Evolutionary conservation across 768 basidiomycete species (phyloP).

Genomic region (Podaxis carcinomalis): DNA sequence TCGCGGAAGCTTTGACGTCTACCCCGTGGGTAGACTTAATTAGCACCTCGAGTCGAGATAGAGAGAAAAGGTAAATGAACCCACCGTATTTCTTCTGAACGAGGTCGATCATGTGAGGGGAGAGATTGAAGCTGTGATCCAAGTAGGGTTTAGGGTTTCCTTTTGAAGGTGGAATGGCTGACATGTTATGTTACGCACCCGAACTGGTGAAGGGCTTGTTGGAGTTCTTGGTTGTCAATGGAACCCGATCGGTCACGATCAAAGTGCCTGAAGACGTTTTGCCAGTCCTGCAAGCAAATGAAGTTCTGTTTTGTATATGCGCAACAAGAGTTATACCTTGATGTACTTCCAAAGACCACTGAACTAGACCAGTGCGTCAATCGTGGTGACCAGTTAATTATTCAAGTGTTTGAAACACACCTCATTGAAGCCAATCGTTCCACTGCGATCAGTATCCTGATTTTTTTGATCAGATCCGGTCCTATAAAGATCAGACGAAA

Average conservation of each 20-base stretch:
- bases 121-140: slow-evolving; percentile 63
- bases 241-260: slow-evolving; percentile 80
- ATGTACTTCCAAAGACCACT: slow-evolving; percentile 79
- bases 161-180: neutral
- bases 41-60: slow-evolving; percentile 11
- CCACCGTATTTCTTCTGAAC: slow-evolving; percentile 80
- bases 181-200: slow-evolving; percentile 43
- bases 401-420: slow-evolving; percentile 27
- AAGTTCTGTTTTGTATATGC: neutral
- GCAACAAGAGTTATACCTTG: slow-evolving; percentile 37
- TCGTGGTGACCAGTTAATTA: slow-evolving; percentile 8
- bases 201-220: slow-evolving; percentile 67
- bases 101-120: slow-evolving; percentile 58
- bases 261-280: slow-evolving; percentile 78
- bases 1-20: slow-evolving; percentile 55
- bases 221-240: slow-evolving; percentile 69
- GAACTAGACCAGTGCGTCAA: slow-evolving; percentile 41
- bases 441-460: slow-evolving; percentile 68
- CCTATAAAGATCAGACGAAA: neutral
- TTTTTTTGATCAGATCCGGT: neutral
- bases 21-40: slow-evolving; percentile 32
- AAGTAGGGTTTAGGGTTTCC: slow-evolving; percentile 42
- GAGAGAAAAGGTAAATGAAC: slow-evolving; percentile 10
- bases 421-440: slow-evolving; percentile 79
- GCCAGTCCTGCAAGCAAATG: slow-evolving; percentile 57